A percentile compares a stretch with the other conserved stretches of the same genome.
These are phyloP conservation scores for Blastomyces silverae DNA, from an alignment of 2,329 filamentous ascomycete genomes.

Conservation along the genomic window DNA sequence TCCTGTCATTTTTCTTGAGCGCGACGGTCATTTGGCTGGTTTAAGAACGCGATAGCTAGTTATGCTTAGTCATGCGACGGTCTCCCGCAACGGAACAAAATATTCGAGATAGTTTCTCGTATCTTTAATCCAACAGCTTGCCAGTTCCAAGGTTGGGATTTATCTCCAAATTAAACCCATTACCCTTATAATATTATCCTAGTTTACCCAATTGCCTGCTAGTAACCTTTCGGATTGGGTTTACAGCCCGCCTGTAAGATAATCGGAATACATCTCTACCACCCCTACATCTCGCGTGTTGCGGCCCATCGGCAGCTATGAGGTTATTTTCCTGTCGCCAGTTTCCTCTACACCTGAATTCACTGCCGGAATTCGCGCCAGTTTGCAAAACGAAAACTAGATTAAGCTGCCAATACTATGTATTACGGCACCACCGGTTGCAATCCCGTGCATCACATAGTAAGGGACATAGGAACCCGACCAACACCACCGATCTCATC, in stretches of 20 bases:
- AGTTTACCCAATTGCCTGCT: not conserved
- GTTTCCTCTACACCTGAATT: not conserved
- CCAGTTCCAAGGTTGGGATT: not conserved
- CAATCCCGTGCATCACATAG: not conserved
- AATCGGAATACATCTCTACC: not conserved
- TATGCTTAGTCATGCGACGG: not conserved
- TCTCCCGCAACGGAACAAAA: no score
- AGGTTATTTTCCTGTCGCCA: constrained; percentile 7
- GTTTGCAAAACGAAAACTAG: constrained; percentile 8
- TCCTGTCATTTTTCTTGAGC: not conserved
- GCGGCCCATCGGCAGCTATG: not conserved
- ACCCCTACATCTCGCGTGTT: not conserved
- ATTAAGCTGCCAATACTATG: not conserved
- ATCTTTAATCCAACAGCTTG: not conserved
- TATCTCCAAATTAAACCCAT: not conserved
- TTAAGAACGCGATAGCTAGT: no score
- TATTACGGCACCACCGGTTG: not conserved
- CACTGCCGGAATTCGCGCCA: constrained; percentile 2
- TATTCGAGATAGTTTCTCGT: not conserved
- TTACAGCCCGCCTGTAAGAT: not conserved
- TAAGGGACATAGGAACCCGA: not conserved
- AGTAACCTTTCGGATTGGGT: not conserved
- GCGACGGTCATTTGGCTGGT: no score
- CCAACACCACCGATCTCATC: not conserved
- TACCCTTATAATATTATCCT: not conserved